Conservation (phyloP, 2,329 filamentous ascomycete species). For the Leptodontidium sp. region DNA sequence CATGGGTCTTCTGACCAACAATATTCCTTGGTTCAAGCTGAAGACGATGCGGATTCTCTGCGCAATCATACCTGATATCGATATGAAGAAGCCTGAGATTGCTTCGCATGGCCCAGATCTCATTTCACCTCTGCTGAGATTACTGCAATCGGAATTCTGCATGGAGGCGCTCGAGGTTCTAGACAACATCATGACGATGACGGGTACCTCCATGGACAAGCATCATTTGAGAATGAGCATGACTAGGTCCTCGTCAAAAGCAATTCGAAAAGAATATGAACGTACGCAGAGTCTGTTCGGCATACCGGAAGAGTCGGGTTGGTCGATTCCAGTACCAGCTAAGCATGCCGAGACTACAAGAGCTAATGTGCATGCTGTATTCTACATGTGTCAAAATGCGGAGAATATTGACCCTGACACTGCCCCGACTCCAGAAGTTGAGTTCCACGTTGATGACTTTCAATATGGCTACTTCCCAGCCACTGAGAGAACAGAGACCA, state of each 20-base stretch:
- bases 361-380: constrained; percentile 93
- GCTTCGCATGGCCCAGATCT: constrained; percentile 91
- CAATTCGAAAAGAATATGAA: constrained; percentile 92
- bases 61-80: constrained; percentile 84
- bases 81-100: constrained; percentile 92
- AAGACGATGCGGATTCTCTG: constrained; percentile 93
- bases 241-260: constrained; percentile 85
- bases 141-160: constrained; percentile 93
- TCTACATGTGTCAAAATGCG: constrained; percentile 86
- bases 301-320: constrained; percentile 93
- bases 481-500: constrained; percentile 76
- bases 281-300: constrained; percentile 94
- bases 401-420: constrained; percentile 65
- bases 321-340: constrained; percentile 94
- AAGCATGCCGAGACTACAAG: constrained; percentile 87
- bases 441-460: constrained; percentile 91
- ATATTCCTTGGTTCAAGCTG: constrained; percentile 86
- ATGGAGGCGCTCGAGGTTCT: constrained; percentile 91
- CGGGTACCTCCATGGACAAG: constrained; percentile 89
- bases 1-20: constrained; percentile 90
- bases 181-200: constrained; percentile 95
- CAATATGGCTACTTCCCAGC: constrained; percentile 70
- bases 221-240: constrained; percentile 98
- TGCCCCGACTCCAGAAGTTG: constrained; percentile 80
- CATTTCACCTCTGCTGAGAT: constrained; percentile 87